Conservation (phyloP, 1,139 yeast genomes). For the Sugiyamaella paludigena region DNA sequence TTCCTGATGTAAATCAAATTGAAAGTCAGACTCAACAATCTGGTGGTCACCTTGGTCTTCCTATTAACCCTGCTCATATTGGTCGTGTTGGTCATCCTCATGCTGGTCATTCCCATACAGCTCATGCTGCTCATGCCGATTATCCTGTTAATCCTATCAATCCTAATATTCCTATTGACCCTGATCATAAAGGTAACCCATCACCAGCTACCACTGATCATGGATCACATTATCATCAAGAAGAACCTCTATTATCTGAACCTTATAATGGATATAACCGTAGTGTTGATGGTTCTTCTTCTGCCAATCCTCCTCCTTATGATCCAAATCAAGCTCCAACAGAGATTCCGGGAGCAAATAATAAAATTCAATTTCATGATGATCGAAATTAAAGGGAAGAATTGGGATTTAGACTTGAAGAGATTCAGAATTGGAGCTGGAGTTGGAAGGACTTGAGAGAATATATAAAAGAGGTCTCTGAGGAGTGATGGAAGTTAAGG, state of each 20-base stretch:
- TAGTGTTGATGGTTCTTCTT: slow-evolving; percentile 6
- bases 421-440: no score
- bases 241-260: background rate
- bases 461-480: no score
- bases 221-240: slow-evolving; percentile 1
- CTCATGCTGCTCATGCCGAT: no score
- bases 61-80: no score
- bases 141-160: no score
- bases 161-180: no score
- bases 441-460: no score
- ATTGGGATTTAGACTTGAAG: no score
- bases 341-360: slow-evolving; percentile 20
- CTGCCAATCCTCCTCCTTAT: slow-evolving; percentile 26
- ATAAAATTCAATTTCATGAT: slow-evolving; percentile 29
- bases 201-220: background rate
- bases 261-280: slow-evolving; percentile 9
- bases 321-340: slow-evolving; percentile 19
- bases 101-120: no score
- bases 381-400: background rate
- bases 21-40: slow-evolving; percentile 5
- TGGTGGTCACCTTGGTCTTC: no score
- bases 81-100: background rate
- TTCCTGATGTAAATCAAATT: slow-evolving; percentile 19
- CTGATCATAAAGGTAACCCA: background rate
- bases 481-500: no score